A percentile compares a stretch with the other conserved stretches of the same genome.
phyloP scores from a whole-genome alignment of 164 flowering plant genomes.

The Paratinospora sagittata region DNA sequence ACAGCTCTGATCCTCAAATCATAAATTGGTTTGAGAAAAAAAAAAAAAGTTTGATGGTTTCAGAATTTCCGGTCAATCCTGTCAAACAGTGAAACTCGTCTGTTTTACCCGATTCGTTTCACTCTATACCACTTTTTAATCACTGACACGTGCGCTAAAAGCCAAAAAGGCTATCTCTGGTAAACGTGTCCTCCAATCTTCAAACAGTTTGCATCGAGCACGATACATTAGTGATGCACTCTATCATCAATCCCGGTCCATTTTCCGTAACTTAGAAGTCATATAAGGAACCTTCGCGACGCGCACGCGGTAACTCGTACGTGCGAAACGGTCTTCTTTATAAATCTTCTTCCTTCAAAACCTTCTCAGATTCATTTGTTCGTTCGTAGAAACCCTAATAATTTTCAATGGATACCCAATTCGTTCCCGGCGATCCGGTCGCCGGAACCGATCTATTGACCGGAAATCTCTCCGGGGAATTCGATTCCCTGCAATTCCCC shows the following conservation, averaged over 20 bases:
- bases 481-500: too few relatives aligned
- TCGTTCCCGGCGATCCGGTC: neutral
- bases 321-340: too few relatives aligned
- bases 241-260: too few relatives aligned
- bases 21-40: too few relatives aligned
- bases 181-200: neutral
- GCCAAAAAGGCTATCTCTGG: neutral
- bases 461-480: constrained; percentile 8
- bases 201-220: too few relatives aligned
- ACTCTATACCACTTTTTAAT: too few relatives aligned
- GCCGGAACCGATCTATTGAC: neutral
- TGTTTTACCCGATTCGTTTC: neutral
- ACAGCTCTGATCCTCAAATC: too few relatives aligned
- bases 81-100: neutral
- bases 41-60: too few relatives aligned
- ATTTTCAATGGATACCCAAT: neutral
- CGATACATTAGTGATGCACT: too few relatives aligned
- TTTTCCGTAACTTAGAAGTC: too few relatives aligned
- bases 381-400: constrained; percentile 8
- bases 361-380: neutral
- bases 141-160: neutral
- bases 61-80: neutral
- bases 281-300: too few relatives aligned
- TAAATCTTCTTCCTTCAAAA: neutral
- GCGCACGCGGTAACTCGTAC: too few relatives aligned